Evolutionary conservation across 2,329 filamentous ascomycete genomes (phyloP), one percentile per base, ranked within the genome.

Genomic region (Aotearoamyces nothofagi): DNA sequence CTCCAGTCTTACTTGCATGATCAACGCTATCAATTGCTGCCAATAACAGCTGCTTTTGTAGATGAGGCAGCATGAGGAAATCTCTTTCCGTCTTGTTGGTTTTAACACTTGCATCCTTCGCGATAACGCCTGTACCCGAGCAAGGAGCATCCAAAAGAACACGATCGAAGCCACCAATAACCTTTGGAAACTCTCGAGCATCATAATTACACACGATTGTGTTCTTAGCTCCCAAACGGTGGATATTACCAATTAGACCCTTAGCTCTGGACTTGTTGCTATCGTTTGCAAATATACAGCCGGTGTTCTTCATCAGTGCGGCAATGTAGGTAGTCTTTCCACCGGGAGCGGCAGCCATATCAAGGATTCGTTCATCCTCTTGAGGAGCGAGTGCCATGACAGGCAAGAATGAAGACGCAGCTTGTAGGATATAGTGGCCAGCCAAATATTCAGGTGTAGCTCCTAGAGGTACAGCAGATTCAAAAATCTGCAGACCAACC

Each of bases 221-320:
- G 57, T 98, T 98, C 52, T 81, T 84, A 40, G 79, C 82, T 26
- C 90, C 90, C 9, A 96, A 66, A 50, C 90, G 82, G 58, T 96
- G 87, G 37, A 96, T 82, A 61, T 98, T 94, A 59, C 90, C 90
- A 41, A 98, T 96, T 30, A 98, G 63, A 78, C 83, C 90, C 61
- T 94, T 96, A 27, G 86, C 71, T 70, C 90, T 80, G 34, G 75
- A 62, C 55, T 93, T 93, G 63, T 79, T 94, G 43, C 81, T 75
- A 69, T 98, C 90, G 63, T 98, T 98, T 51, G 90, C 87, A 47
- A 98, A 83, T 40, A 98, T 77, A 42, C 79, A 78, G 32, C 90
- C 90, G 0, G 87, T 96, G 57, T 98, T 98, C 57, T 84, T 86
- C 84, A 94, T 94, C 49, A 96, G 59, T 0, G 87, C 87, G n/a